A percentile compares a stretch with the other conserved stretches of the same genome.
Evolutionary conservation across 306 rosid species (phyloP).

Genomic region (Vachellia collinsii): DNA sequence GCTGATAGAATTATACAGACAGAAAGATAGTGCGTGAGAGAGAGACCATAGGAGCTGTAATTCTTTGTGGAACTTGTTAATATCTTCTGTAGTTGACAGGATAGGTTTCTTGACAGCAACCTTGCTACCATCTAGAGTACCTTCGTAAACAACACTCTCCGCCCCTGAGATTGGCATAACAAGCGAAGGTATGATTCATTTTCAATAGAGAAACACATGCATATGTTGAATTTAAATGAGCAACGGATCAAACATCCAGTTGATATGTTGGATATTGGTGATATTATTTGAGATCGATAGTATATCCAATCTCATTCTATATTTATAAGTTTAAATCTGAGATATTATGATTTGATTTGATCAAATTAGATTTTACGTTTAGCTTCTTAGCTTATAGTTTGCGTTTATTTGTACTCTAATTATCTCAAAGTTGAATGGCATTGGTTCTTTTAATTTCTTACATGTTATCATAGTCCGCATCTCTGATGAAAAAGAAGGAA

Average conservation of each 20-base stretch:
- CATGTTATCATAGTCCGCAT: too few relatives aligned
- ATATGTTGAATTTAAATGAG: conserved; percentile 20
- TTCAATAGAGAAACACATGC: background rate
- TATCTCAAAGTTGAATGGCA: too few relatives aligned
- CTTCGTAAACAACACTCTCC: conserved; percentile 89
- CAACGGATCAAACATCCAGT: background rate
- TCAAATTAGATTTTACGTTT: too few relatives aligned
- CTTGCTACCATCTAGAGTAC: conserved; percentile 64
- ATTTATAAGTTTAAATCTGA: too few relatives aligned
- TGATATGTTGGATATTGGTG: too few relatives aligned
- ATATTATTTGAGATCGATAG: too few relatives aligned
- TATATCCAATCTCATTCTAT: too few relatives aligned
- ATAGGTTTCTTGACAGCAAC: conserved; percentile 92
- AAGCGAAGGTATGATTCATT: conserved; percentile 3
- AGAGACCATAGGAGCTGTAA: conserved; percentile 78
- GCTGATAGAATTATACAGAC: background rate
- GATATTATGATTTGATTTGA: too few relatives aligned
- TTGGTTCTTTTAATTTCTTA: too few relatives aligned
- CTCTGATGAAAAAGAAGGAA: too few relatives aligned
- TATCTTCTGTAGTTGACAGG: conserved; percentile 73
- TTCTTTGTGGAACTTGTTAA: conserved; percentile 82
- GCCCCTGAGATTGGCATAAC: conserved; percentile 56
- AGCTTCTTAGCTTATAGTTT: too few relatives aligned
- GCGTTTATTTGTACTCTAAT: too few relatives aligned
- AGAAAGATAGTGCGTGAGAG: conserved; percentile 1